Percentiles rank a stretch among this genome's conserved stretches.
Evolutionary conservation across 169 alveolate species (phyloP).

Genomic region (Sarcocystis neurona): DNA sequence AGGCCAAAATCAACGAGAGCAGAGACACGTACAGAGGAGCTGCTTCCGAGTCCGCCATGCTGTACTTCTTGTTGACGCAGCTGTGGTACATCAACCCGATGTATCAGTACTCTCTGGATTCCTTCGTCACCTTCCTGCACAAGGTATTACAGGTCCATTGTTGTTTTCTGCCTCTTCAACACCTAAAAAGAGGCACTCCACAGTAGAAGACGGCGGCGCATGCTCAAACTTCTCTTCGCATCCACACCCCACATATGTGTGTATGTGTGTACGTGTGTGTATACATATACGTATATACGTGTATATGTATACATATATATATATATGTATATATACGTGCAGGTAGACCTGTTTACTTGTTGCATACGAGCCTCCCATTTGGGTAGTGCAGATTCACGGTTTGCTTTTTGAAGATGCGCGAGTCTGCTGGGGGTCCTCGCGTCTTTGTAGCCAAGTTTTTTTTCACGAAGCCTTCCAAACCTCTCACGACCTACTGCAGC

Average conservation of each 20-base stretch:
- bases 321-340: not conserved
- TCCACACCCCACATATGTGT: conserved; percentile 15
- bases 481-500: too few species aligned
- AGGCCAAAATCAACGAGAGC: conserved; percentile 89
- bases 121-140: conserved; percentile 89
- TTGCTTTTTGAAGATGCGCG: too few species aligned
- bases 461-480: too few species aligned
- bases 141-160: conserved; percentile 65
- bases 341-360: not conserved
- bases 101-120: conserved; percentile 95
- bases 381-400: too few species aligned
- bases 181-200: not conserved
- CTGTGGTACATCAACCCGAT: conserved; percentile 93
- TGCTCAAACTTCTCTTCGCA: not conserved
- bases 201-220: not conserved
- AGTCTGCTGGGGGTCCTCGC: too few species aligned
- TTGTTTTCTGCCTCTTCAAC: too few species aligned
- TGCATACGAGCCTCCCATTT: too few species aligned
- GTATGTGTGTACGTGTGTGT: too few species aligned
- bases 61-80: conserved; percentile 92
- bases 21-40: conserved; percentile 95
- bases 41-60: conserved; percentile 96
- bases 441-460: too few species aligned
- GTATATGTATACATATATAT: not conserved
- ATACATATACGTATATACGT: not conserved